These are phyloP conservation scores for Xylaria sp. DNA, from an alignment of 2,329 filamentous ascomycete genomes.

Conservation along the genomic window DNA sequence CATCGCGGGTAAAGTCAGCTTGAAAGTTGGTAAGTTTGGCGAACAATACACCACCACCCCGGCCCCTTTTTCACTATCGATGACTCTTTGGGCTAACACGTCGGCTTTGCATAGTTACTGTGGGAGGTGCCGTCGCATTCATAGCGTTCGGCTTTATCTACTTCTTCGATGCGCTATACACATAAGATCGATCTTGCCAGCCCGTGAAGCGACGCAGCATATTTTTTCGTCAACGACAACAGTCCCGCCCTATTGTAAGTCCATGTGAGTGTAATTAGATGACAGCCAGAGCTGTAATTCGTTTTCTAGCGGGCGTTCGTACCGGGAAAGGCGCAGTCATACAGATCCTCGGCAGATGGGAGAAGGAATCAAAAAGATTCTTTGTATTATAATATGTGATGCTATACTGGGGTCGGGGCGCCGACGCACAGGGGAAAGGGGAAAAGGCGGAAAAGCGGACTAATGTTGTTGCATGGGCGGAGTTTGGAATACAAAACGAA, in stretches of 20 bases:
- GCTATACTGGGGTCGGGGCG: not conserved
- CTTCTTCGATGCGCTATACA: conserved; percentile 75
- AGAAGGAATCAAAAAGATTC: conserved; percentile 1
- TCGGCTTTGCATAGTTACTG: conserved; percentile 66
- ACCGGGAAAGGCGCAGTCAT: not conserved
- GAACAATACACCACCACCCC: not conserved
- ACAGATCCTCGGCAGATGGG: conserved; percentile 4
- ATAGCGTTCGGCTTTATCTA: conserved; percentile 92
- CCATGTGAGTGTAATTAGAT: conserved; percentile 14
- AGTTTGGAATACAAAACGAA: conserved; percentile 28
- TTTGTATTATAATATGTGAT: conserved; percentile 18
- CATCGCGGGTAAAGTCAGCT: conserved; percentile 89
- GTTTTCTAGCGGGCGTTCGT: conserved; percentile 2
- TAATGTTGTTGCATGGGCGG: conserved; percentile 20
- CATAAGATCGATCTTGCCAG: conserved; percentile 34
- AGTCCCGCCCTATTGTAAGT: conserved; percentile 8
- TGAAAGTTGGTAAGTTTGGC: conserved; percentile 82
- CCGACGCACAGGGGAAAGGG: conserved; percentile 7
- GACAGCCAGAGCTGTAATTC: conserved; percentile 3
- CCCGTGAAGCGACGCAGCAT: not conserved
- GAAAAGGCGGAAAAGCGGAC: too few relatives aligned
- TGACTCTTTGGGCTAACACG: conserved; percentile 8
- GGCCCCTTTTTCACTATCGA: not conserved
- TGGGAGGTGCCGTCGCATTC: conserved; percentile 90
- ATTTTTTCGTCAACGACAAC: conserved; percentile 1